Conservation (phyloP, 495 filamentous ascomycete species). For the Clavariopsis aquatica region DNA sequence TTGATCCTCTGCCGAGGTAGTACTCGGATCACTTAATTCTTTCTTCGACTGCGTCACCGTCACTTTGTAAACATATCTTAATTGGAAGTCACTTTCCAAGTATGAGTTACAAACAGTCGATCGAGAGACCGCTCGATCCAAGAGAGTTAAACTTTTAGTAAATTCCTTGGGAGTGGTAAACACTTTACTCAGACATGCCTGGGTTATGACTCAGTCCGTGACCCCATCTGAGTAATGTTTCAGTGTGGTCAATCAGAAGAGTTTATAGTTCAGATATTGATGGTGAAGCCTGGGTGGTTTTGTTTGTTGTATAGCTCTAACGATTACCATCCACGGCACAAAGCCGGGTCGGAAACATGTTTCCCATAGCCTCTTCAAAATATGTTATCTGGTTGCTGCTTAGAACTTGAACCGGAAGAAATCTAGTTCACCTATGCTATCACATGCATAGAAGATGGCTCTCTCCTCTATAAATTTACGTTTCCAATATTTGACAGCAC, state of each 20-base stretch:
- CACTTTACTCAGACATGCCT: not conserved
- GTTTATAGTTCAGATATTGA: not conserved
- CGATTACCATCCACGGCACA: not conserved
- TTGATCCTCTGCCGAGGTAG: too few species aligned
- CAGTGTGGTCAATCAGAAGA: not conserved
- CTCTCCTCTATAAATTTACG: not conserved
- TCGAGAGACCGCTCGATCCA: not conserved
- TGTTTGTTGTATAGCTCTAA: not conserved
- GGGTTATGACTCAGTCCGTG: not conserved
- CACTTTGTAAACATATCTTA: too few species aligned
- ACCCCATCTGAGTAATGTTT: not conserved
- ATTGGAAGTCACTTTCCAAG: too few species aligned
- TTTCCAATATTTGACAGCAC: too few species aligned
- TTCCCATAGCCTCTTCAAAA: not conserved
- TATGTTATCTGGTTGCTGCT: too few species aligned
- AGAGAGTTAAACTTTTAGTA: not conserved
- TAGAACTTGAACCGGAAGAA: not conserved
- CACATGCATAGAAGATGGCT: too few species aligned
- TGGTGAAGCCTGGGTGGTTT: not conserved
- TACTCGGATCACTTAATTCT: too few species aligned
- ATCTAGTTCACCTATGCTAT: too few species aligned
- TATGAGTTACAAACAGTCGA: too few species aligned
- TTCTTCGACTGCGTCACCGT: too few species aligned
- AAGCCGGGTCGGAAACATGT: not conserved
- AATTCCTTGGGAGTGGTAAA: not conserved